phyloP scores from a whole-genome alignment of 2,329 filamentous ascomycete genomes.

The Geosmithia morbida region DNA sequence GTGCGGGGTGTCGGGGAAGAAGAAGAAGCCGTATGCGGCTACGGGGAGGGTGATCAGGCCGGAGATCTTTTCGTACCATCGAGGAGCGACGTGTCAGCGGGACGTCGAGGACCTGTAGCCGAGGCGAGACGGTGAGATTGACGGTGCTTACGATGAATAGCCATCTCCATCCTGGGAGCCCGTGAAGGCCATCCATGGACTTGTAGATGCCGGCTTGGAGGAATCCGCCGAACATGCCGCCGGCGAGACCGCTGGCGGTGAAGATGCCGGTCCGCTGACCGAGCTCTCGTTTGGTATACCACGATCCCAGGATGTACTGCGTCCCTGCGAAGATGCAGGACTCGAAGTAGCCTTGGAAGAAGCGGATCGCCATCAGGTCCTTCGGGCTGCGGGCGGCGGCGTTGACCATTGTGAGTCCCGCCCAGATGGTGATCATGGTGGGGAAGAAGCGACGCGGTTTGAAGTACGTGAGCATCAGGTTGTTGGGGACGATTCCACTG shows the following conservation, averaged over 20 bases:
- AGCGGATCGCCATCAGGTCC: slow-evolving; percentile 22
- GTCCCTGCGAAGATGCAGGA: slow-evolving; percentile 19
- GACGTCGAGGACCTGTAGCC: too few relatives aligned
- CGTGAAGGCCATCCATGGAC: slow-evolving; percentile 23
- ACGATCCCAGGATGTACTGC: slow-evolving; percentile 21
- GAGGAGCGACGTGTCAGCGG: too few relatives aligned
- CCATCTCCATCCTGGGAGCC: slow-evolving; percentile 28
- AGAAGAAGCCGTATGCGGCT: slow-evolving; percentile 13
- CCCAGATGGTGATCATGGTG: slow-evolving; percentile 49
- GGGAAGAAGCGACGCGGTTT: slow-evolving; percentile 45
- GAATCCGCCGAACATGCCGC: slow-evolving; percentile 27
- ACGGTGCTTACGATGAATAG: slow-evolving; percentile 24
- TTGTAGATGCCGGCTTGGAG: slow-evolving; percentile 26
- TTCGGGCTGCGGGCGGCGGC: slow-evolving; percentile 16
- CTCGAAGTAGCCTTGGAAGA: slow-evolving; percentile 25
- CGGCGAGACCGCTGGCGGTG: slow-evolving; percentile 25
- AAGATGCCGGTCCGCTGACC: slow-evolving; percentile 25
- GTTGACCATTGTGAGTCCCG: slow-evolving; percentile 25
- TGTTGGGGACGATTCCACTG: slow-evolving; percentile 47
- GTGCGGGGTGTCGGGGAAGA: slow-evolving; percentile 15
- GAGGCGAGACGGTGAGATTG: too few relatives aligned
- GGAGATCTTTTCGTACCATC: too few relatives aligned
- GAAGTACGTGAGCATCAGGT: slow-evolving; percentile 49
- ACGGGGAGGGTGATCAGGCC: slow-evolving; percentile 17
- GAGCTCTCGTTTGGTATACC: slow-evolving; percentile 27